Percentiles rank a stretch among this genome's conserved stretches.
Evolutionary conservation across 179 eudicot genomes (phyloP).

Genomic region (Silene noctiflora): DNA sequence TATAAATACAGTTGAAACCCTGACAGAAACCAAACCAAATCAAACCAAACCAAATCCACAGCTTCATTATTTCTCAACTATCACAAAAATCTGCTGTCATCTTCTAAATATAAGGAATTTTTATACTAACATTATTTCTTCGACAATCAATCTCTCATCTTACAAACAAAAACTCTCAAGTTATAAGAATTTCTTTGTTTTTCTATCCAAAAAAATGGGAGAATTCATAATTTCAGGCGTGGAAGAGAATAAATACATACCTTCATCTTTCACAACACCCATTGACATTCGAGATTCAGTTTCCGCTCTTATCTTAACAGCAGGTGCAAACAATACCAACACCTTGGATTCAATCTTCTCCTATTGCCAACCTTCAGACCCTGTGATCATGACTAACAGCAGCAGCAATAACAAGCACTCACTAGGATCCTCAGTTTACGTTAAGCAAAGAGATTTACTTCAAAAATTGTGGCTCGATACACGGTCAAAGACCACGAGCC

Average conservation of each 20-base stretch:
- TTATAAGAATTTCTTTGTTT: constrained; percentile 24
- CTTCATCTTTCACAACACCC: constrained; percentile 19
- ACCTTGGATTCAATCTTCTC: constrained; percentile 71
- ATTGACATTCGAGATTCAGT: constrained; percentile 48
- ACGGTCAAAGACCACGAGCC: constrained; percentile 24
- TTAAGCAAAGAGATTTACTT: constrained; percentile 63
- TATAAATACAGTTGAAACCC: constrained; percentile 33
- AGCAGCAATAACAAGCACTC: constrained; percentile 28
- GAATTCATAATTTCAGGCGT: constrained; percentile 24
- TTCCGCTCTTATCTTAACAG: constrained; percentile 56
- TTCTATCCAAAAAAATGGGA: neutral
- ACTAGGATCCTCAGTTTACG: constrained; percentile 74
- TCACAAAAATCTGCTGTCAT: constrained; percentile 13
- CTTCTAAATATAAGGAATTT: no score
- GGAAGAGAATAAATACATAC: constrained; percentile 37
- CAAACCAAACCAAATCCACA: constrained; percentile 23
- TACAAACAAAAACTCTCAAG: no score
- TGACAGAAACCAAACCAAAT: constrained; percentile 8
- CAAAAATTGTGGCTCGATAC: constrained; percentile 48
- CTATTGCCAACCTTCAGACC: constrained; percentile 35
- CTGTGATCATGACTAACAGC: constrained; percentile 16
- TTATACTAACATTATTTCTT: no score
- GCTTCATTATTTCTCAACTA: constrained; percentile 13
- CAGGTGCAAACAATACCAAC: constrained; percentile 51
- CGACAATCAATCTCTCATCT: no score